phyloP scores from a whole-genome alignment of 2,329 filamentous ascomycete species.

The Alternaria sp. region DNA sequence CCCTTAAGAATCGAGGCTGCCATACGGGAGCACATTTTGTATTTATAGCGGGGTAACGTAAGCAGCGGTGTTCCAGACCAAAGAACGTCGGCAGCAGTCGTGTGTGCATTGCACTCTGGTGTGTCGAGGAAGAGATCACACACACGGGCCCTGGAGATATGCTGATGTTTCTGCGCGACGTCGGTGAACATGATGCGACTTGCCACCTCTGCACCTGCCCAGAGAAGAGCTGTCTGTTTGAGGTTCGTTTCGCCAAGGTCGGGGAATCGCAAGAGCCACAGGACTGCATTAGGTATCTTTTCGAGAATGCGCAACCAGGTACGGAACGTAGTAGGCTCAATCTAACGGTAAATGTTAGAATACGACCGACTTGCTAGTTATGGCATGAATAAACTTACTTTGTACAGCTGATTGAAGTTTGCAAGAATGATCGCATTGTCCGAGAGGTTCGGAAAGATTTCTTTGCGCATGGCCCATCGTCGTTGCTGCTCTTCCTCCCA shows the following conservation, averaged over 20 bases:
- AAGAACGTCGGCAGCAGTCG: slow-evolving; percentile 92
- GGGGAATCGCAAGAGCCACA: slow-evolving; percentile 97
- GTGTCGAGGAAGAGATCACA: slow-evolving; percentile 97
- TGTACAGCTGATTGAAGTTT: slow-evolving; percentile 99
- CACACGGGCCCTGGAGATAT: slow-evolving; percentile 90
- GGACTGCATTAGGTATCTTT: slow-evolving; percentile 82
- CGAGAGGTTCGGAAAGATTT: slow-evolving; percentile 82
- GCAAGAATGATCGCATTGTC: slow-evolving; percentile 91
- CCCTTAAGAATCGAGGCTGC: slow-evolving; percentile 93
- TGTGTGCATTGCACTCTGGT: slow-evolving; percentile 97
- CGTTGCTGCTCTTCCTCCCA: slow-evolving; percentile 86
- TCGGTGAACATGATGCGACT: slow-evolving; percentile 93
- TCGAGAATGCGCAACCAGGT: slow-evolving; percentile 93
- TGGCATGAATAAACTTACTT: slow-evolving; percentile 66
- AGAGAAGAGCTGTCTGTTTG: slow-evolving; percentile 77
- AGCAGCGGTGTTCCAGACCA: slow-evolving; percentile 96
- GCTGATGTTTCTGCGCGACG: slow-evolving; percentile 91
- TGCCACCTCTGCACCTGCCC: slow-evolving; percentile 87
- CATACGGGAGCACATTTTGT: slow-evolving; percentile 99
- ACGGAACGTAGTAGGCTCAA: slow-evolving; percentile 95
- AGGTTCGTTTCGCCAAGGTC: slow-evolving; percentile 91
- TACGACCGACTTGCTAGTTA: neutral
- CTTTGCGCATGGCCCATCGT: slow-evolving; percentile 92
- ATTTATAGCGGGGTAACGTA: slow-evolving; percentile 88
- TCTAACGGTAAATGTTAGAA: slow-evolving; percentile 63